Evolutionary conservation across 306 rosid species (phyloP), one percentile per base, ranked within the genome.

Genomic region (Casuarina glauca): DNA sequence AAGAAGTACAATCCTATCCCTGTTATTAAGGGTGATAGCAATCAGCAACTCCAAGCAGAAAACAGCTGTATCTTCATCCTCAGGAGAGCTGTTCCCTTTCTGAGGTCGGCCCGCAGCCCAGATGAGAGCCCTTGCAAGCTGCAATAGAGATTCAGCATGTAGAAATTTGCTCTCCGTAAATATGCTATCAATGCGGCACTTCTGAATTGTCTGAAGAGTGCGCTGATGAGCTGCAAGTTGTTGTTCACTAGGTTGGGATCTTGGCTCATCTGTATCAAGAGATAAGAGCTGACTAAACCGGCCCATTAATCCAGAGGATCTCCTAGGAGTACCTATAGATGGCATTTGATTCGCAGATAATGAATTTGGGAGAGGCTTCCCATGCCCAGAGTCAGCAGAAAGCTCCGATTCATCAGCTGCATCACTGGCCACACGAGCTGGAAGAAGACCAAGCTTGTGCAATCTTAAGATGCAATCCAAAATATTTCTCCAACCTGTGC

Each of bases 201-300:
- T 89, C 76, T 89, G 96, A 83, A 96, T 91, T 42, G 99, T 96
- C 69, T 96, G 94, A 77, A 91, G 89, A 83, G 97, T 91, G 73
- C 96, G 96, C 73, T 96, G 96, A 90, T 90, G 99, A 84, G 99
- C 99, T 74, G 97, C 97, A 69, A 95, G 92, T 79, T 95, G 97
- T 82, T 95, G 97, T 85, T 93, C 99, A n/a, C 98, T 95, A 79
- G 99, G 99, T 79, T 93, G 99, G 74, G 94, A 93, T 83, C 94
- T 91, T 76, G 97, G 97, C 83, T 95, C 97, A 84, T 95, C 99
- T 3, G 97, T 93, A 73, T 95, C 97, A 77, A 95, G 97, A 82
- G 99, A 95, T 79, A 95, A 86, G 55, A 95, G 93, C 83, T 95
- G 99, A 85, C 99, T 95, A 82, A 95, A 95, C 81, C 99, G 86